Conservation (phyloP, 192 early-diverging fungal genomes). For the Linnemannia elongata region DNA sequence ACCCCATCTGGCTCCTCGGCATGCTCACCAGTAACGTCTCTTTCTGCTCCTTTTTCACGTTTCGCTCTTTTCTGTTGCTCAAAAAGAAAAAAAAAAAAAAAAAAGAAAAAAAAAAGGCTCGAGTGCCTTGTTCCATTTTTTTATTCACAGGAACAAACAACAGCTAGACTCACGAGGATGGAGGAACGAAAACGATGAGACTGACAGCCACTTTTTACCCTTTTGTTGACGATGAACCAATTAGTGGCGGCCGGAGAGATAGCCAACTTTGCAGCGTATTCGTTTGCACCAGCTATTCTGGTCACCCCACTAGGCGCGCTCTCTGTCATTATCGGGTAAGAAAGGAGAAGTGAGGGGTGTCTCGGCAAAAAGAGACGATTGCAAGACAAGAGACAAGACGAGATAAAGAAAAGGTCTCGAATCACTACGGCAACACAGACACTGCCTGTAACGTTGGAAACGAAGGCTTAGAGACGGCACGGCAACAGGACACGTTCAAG, state of each 20-base stretch:
- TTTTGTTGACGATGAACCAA: background rate
- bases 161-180: too few species aligned
- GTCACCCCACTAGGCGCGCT: conserved; percentile 95
- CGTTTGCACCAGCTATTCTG: conserved; percentile 95
- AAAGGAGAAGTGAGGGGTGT: background rate
- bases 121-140: background rate
- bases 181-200: too few species aligned
- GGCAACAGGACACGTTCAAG: too few species aligned
- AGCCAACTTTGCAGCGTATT: conserved; percentile 95
- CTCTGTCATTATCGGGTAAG: conserved; percentile 88
- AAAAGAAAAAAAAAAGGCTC: background rate
- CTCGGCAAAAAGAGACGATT: background rate
- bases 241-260: conserved; percentile 93
- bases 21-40: conserved; percentile 80
- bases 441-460: too few species aligned
- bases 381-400: background rate
- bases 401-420: too few species aligned
- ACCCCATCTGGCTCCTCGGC: conserved; percentile 92
- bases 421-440: too few species aligned
- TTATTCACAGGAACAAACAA: background rate
- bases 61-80: background rate
- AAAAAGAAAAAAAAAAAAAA: background rate
- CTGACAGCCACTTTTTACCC: background rate
- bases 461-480: too few species aligned
- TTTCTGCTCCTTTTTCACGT: background rate